These are phyloP conservation scores for Xylaria palmicola DNA, from an alignment of 495 filamentous ascomycete species.

Conservation along the genomic window DNA sequence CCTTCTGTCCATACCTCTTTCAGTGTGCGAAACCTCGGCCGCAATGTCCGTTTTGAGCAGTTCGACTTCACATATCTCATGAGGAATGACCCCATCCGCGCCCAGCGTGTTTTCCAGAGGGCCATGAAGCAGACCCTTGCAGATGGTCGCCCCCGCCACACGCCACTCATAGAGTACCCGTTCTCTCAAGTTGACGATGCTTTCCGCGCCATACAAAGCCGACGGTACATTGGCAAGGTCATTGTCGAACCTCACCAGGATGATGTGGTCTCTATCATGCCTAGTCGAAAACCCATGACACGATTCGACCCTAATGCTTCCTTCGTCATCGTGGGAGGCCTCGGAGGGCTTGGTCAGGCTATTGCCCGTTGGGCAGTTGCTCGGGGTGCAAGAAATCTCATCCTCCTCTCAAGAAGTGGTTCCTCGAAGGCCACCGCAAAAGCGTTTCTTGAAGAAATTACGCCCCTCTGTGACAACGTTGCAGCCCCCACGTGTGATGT, in stretches of 20 bases:
- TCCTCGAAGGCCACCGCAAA: background rate
- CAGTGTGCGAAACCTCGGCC: background rate
- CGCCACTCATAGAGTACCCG: conserved; percentile 27
- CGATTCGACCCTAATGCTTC: background rate
- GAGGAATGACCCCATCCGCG: conserved; percentile 5
- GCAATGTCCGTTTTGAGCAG: conserved; percentile 13
- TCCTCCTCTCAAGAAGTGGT: conserved; percentile 49
- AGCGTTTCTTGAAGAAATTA: conserved; percentile 6
- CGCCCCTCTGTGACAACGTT: conserved; percentile 10
- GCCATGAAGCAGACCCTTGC: conserved; percentile 23
- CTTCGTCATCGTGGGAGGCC: conserved; percentile 38
- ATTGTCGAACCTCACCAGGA: conserved; percentile 30
- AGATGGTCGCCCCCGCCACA: conserved; percentile 7
- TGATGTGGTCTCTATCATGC: conserved; percentile 15
- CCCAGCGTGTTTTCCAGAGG: conserved; percentile 23
- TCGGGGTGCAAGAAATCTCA: conserved; percentile 47
- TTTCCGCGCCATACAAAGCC: conserved; percentile 48
- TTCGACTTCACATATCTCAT: conserved; percentile 8
- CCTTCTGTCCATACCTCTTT: background rate
- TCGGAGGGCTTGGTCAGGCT: conserved; percentile 51
- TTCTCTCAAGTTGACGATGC: conserved; percentile 42
- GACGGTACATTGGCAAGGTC: conserved; percentile 49
- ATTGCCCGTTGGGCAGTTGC: conserved; percentile 48
- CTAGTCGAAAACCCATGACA: background rate
- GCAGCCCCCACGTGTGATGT: conserved; percentile 25